These are phyloP conservation scores for Lactarius sanguifluus DNA, from an alignment of 768 basidiomycete species.

Conservation along the genomic window DNA sequence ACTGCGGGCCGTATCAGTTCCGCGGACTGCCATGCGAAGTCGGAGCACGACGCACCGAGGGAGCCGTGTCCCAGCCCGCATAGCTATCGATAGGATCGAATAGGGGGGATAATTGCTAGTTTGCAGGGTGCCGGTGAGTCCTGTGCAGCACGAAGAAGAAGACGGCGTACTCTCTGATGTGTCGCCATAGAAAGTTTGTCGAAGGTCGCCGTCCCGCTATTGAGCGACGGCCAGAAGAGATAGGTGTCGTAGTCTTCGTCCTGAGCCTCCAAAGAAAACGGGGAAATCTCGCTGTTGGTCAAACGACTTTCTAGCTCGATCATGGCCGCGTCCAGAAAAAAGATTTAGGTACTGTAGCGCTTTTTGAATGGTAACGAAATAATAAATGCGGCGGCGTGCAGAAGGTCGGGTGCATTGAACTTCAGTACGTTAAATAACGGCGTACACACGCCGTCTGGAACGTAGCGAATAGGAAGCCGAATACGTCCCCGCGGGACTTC, in stretches of 20 bases:
- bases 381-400: neutral
- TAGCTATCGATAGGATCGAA: slow-evolving; percentile 5
- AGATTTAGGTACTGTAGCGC: neutral
- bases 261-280: slow-evolving; percentile 10
- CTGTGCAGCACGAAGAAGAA: neutral
- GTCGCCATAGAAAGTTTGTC: slow-evolving; percentile 4
- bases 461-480: slow-evolving; percentile 10
- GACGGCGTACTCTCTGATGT: slow-evolving; percentile 7
- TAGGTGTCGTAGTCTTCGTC: slow-evolving; percentile 29
- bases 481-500: neutral
- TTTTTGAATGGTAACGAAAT: slow-evolving; percentile 11
- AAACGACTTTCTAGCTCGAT: neutral
- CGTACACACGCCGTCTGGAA: slow-evolving; percentile 11
- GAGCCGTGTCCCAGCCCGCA: slow-evolving; percentile 16
- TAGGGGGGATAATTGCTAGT: neutral
- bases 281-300: neutral
- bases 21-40: neutral
- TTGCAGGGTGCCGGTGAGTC: neutral
- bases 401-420: neutral
- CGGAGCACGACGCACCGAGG: slow-evolving; percentile 13
- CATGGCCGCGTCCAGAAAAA: slow-evolving; percentile 9
- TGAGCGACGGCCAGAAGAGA: slow-evolving; percentile 27
- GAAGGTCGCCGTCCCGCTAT: neutral
- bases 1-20: slow-evolving; percentile 4
- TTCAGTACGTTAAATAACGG: slow-evolving; percentile 14